Conservation (phyloP, 2,329 filamentous ascomycete genomes). For the Neofusicoccum parvum region DNA sequence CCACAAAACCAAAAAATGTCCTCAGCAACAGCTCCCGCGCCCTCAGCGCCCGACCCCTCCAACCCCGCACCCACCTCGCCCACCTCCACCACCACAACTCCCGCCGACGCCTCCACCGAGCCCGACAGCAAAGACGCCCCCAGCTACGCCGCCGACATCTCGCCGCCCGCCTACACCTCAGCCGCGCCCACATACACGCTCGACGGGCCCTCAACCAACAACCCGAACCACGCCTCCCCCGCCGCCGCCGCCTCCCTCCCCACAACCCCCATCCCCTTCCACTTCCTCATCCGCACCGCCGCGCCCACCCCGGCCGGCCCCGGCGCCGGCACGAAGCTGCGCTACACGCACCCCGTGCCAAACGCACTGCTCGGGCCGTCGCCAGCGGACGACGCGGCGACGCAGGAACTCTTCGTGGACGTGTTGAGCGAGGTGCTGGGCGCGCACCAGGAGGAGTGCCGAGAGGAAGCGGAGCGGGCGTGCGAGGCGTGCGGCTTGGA, state of each 20-base stretch:
- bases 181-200: slow-evolving; percentile 1
- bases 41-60: not conserved
- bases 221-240: not conserved
- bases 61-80: not conserved
- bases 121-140: not conserved
- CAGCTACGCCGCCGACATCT: slow-evolving; percentile 5
- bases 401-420: slow-evolving; percentile 10
- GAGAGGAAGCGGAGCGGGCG: not conserved
- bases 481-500: slow-evolving; percentile 9
- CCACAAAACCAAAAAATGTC: not conserved
- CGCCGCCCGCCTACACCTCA: not conserved
- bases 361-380: not conserved
- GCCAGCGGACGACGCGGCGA: not conserved
- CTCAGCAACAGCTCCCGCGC: not conserved
- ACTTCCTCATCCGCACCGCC: slow-evolving; percentile 7
- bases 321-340: not conserved
- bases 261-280: slow-evolving; percentile 10
- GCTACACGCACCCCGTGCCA: not conserved
- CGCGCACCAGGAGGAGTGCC: not conserved
- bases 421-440: not conserved
- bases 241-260: not conserved
- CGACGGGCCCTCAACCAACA: not conserved
- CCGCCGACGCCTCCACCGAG: not conserved
- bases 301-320: not conserved
- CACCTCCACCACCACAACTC: not conserved